These are phyloP conservation scores for Calonectria naviculata DNA, from an alignment of 2,329 filamentous ascomycete species.

Conservation along the genomic window DNA sequence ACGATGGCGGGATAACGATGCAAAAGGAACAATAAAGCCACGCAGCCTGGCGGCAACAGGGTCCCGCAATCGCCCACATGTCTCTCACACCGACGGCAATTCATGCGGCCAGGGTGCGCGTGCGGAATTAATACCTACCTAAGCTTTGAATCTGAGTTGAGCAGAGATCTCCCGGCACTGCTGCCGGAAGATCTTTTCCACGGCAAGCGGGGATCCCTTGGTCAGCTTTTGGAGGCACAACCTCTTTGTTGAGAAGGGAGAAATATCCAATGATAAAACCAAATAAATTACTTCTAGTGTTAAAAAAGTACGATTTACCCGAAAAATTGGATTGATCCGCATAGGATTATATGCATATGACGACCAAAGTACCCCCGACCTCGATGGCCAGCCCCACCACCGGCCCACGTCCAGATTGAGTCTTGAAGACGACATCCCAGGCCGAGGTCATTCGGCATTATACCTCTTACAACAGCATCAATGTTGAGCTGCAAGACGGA, in stretches of 20 bases:
- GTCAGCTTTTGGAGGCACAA: background rate
- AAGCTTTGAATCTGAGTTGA: background rate
- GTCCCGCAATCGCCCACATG: background rate
- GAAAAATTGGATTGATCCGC: background rate
- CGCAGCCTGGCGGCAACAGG: background rate
- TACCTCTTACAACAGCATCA: background rate
- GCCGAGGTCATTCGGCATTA: slow-evolving; percentile 25
- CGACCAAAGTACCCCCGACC: background rate
- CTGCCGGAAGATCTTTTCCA: slow-evolving; percentile 1
- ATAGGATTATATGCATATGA: too few relatives aligned
- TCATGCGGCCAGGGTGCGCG: background rate
- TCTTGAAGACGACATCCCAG: background rate
- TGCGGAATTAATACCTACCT: background rate
- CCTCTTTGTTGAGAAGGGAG: background rate
- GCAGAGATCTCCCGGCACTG: background rate
- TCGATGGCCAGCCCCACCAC: background rate
- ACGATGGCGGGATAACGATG: background rate
- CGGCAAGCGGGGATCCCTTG: background rate
- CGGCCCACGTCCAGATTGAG: background rate
- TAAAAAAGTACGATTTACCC: background rate
- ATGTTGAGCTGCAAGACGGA: background rate
- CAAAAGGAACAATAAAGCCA: background rate
- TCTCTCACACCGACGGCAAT: background rate
- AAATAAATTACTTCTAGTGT: background rate
- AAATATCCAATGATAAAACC: background rate